Evolutionary conservation across 176 grass and related monocot species (phyloP), one percentile per base, ranked within the genome.

Genomic region (Poa pratensis): DNA sequence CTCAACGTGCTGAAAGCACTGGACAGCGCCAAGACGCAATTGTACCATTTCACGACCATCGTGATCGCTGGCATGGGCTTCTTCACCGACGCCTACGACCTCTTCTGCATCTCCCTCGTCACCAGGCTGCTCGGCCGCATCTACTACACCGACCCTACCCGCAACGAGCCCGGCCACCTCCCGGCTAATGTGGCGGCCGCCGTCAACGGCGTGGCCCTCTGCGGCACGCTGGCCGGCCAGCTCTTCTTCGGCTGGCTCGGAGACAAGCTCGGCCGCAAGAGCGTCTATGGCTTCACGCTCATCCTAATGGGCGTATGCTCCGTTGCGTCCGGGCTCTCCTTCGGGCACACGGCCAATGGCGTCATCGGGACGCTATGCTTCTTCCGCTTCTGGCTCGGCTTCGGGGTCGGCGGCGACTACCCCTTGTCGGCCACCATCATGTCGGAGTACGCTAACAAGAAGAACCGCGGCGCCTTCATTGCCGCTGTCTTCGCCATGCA

Each of bases 311-410:
- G 93, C 0, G 0, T 93, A 0, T 93, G 87, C 60, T 93, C 89
- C 61, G 0, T 96, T 14, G 89, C 91, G 0, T 93, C 91, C 1
- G 89, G 83, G 12, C 87, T 93, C 9, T 93, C 94, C 13, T 96
- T 91, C 7, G 54, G 91, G 2, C 22, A 55, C 35, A n/a, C 50
- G 6, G 60, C 94, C 28, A 93, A 86, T 34, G 62, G 74, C 7
- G 91, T 91, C 7, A 80, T 96, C 0, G n/a, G 17, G 1, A 86
- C 89, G 35, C 91, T 96, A 12, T 93, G 86, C 37, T 96, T 93
- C 91, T 96, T 93, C 78, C 88, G 89, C 3, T 96, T 96, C 84
- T 96, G 91, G 94, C 88, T 96, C 16, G 94, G 94, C 48, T 93
- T 96, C 76, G 94, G 94, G 27, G 70, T 96, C 70, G 94, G 94